These are phyloP conservation scores for Ilyonectria mors-panacis DNA, from an alignment of 2,329 filamentous ascomycete species.

Conservation along the genomic window DNA sequence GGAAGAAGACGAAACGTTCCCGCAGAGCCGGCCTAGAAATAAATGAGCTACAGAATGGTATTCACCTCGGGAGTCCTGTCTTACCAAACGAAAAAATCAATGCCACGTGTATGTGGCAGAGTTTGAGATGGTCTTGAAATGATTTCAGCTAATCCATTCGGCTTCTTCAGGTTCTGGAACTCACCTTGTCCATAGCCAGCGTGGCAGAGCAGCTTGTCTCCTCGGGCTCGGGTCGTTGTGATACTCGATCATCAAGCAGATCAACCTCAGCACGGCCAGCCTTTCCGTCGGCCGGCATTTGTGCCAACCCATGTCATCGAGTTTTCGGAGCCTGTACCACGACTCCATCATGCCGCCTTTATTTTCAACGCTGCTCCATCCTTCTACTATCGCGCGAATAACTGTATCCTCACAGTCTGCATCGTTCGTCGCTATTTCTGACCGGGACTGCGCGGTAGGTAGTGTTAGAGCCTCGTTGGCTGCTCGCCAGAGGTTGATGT, in stretches of 20 bases:
- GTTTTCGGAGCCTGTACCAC: conserved; percentile 46
- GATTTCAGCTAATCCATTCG: neutral
- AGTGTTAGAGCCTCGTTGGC: conserved; percentile 40
- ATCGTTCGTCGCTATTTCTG: conserved; percentile 37
- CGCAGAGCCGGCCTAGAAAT: conserved; percentile 44
- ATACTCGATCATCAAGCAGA: conserved; percentile 43
- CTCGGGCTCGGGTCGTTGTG: conserved; percentile 43
- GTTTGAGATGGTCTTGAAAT: conserved; percentile 43
- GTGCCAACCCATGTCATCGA: conserved; percentile 44
- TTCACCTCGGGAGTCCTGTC: neutral
- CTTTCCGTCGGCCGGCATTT: conserved; percentile 38
- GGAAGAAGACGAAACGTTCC: conserved; percentile 49
- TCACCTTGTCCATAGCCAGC: conserved; percentile 47
- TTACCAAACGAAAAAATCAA: conserved; percentile 51
- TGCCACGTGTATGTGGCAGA: conserved; percentile 46
- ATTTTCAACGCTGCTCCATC: conserved; percentile 47
- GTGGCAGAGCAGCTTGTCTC: conserved; percentile 38
- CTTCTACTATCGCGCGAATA: conserved; percentile 44
- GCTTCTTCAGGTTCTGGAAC: neutral
- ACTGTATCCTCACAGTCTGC: conserved; percentile 42
- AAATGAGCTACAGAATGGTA: neutral
- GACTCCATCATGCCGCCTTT: conserved; percentile 42
- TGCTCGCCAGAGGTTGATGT: conserved; percentile 37
- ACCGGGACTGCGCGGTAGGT: conserved; percentile 25
- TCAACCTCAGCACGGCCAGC: conserved; percentile 42